Evolutionary conservation across 176 grass and related monocot species (phyloP), one percentile per base, ranked within the genome.

Genomic region (Hsuehochloa calcarea): DNA sequence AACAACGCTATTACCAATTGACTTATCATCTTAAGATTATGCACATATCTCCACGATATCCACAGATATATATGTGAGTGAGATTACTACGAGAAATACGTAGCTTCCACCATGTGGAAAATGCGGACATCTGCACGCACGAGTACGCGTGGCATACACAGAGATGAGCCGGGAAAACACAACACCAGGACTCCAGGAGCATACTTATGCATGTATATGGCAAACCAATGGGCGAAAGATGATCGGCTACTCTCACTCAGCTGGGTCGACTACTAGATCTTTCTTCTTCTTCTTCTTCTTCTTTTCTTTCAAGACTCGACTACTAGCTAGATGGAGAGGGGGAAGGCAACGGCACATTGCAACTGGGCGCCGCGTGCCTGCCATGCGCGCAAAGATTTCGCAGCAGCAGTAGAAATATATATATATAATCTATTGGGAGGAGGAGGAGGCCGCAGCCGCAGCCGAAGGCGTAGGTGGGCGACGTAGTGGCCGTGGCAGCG

Each of bases 401-500:
- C 81, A 17, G 81, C 41, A 6, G 73, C 50, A 70, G 74, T 47
- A 41, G 74, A 63, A 56, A 80, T 62, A 61, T 82, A 83, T 62
- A 61, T 82, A 83, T 77, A 68, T 68, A 52, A 26, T 22, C 31
- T 65, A 64, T 5, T 43, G 15, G 5, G 9, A 4, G 0, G 5
- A 31, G 79, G 63, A 31, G 47, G 59, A n/a, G n/a, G n/a, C n/a
- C n/a, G n/a, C n/a, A n/a, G n/a, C n/a, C n/a, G n/a, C 84, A 88
- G 72, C 45, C 29, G 29, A 0, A 1, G 29, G 1, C 79, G 51
- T 69, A 26, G 79, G 86, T 88, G 86, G 86, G 79, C 71, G 54
- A 63, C 68, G 54, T 86, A 70, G 75, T 72, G 82, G 61, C 41
- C 20, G 16, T 40, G 50, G 64, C 52, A 82, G 65, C 75, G 75